These are phyloP conservation scores for Camillea tinctor DNA, from an alignment of 2,329 filamentous ascomycete genomes.

Conservation along the genomic window DNA sequence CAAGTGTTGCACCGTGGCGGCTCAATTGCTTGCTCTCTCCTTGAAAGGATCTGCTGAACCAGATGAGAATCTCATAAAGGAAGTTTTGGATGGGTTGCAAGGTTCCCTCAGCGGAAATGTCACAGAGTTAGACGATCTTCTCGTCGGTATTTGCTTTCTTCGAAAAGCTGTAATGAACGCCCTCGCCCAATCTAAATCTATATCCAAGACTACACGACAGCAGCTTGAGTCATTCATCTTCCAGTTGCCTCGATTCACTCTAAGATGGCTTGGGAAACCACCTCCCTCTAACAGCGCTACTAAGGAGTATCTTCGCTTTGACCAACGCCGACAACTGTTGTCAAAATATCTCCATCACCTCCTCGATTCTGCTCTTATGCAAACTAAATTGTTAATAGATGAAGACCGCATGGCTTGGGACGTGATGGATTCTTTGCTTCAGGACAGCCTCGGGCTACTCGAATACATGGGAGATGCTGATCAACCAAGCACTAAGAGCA, in stretches of 20 bases:
- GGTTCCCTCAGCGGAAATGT: slow-evolving; percentile 59
- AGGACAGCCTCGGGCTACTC: slow-evolving; percentile 55
- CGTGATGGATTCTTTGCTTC: slow-evolving; percentile 53
- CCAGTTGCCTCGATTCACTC: slow-evolving; percentile 58
- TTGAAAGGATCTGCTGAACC: slow-evolving; percentile 45
- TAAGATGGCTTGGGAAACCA: slow-evolving; percentile 61
- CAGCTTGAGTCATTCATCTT: slow-evolving; percentile 57
- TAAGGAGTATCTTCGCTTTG: slow-evolving; percentile 60
- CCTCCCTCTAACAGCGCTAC: slow-evolving; percentile 50
- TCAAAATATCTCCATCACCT: slow-evolving; percentile 53
- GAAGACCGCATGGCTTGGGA: slow-evolving; percentile 51
- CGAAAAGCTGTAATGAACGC: slow-evolving; percentile 54
- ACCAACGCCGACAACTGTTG: slow-evolving; percentile 56
- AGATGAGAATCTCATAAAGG: slow-evolving; percentile 43
- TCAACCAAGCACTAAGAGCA: slow-evolving; percentile 23
- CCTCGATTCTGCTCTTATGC: slow-evolving; percentile 60
- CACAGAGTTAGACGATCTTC: slow-evolving; percentile 59
- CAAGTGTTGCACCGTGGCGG: slow-evolving; percentile 50
- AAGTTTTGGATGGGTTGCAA: slow-evolving; percentile 55
- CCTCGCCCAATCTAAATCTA: slow-evolving; percentile 31
- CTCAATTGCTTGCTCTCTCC: slow-evolving; percentile 54
- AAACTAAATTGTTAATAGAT: slow-evolving; percentile 53
- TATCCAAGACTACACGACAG: slow-evolving; percentile 18
- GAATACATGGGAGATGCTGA: slow-evolving; percentile 48
- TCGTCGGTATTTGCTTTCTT: slow-evolving; percentile 54